These are phyloP conservation scores for Stentor roeselii DNA, from an alignment of 73 alveolate genomes.

Conservation along the genomic window DNA sequence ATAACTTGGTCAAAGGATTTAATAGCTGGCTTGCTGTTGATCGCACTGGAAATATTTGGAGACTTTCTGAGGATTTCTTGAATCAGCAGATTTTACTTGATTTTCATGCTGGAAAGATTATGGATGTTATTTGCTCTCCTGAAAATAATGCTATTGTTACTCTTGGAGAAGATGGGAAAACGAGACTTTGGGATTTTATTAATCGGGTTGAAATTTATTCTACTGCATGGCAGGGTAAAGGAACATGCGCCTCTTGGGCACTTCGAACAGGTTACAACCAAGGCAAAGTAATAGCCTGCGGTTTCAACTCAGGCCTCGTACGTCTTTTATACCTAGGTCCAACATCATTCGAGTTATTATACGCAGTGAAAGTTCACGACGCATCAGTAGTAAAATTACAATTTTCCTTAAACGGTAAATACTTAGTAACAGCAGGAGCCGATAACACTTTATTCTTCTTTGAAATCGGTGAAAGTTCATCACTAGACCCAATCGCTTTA, in stretches of 20 bases:
- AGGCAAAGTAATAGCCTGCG: conserved; percentile 78
- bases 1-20: conserved; percentile 73
- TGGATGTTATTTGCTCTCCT: conserved; percentile 70
- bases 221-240: conserved; percentile 60
- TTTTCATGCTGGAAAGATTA: conserved; percentile 81
- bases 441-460: conserved; percentile 77
- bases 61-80: conserved; percentile 68
- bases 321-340: conserved; percentile 58
- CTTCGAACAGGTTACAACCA: conserved; percentile 62
- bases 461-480: conserved; percentile 34
- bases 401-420: conserved; percentile 53
- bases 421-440: conserved; percentile 58
- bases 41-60: conserved; percentile 90
- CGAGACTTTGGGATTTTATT: conserved; percentile 83
- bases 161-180: conserved; percentile 88
- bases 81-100: conserved; percentile 66
- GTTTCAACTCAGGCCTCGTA: conserved; percentile 75
- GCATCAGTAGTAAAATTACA: conserved; percentile 54
- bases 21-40: conserved; percentile 90
- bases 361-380: conserved; percentile 75
- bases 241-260: conserved; percentile 72
- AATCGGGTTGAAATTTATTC: conserved; percentile 71
- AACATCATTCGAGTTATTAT: conserved; percentile 45
- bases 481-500: not conserved
- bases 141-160: conserved; percentile 80